Conservation (phyloP, 192 early-diverging fungal species). For the Entomortierella parvispora region DNA sequence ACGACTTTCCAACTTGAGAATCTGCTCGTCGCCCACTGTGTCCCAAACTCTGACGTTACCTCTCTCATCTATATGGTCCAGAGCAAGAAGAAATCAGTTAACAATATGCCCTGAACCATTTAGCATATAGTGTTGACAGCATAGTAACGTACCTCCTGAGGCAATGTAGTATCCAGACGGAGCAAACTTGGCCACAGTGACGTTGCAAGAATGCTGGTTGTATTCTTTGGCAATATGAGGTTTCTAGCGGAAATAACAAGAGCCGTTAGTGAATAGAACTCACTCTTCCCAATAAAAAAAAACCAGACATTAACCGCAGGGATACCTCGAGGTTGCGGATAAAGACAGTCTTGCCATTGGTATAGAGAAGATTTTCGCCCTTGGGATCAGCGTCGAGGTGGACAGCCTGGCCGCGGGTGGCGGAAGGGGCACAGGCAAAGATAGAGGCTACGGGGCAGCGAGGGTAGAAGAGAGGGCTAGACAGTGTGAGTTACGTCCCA, state of each 20-base stretch:
- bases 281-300: neutral
- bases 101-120: too few species aligned
- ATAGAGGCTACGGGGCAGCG: slow-evolving; percentile 57
- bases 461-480: neutral
- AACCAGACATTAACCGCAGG: neutral
- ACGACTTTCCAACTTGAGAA: slow-evolving; percentile 85
- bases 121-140: neutral
- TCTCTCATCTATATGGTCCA: slow-evolving; percentile 63
- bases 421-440: slow-evolving; percentile 81
- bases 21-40: slow-evolving; percentile 78
- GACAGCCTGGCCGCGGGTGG: slow-evolving; percentile 82
- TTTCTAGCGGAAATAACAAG: slow-evolving; percentile 58
- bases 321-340: slow-evolving; percentile 83
- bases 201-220: slow-evolving; percentile 77
- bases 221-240: slow-evolving; percentile 85
- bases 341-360: slow-evolving; percentile 88
- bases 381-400: slow-evolving; percentile 87
- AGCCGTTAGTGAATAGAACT: neutral
- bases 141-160: slow-evolving; percentile 78
- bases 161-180: slow-evolving; percentile 97
- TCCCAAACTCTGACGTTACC: slow-evolving; percentile 98
- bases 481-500: too few species aligned
- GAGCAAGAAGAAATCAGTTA: neutral
- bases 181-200: slow-evolving; percentile 89
- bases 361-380: slow-evolving; percentile 87